These are phyloP conservation scores for Sporothrix brunneoviolacea DNA, from an alignment of 2,329 filamentous ascomycete genomes.

Conservation along the genomic window DNA sequence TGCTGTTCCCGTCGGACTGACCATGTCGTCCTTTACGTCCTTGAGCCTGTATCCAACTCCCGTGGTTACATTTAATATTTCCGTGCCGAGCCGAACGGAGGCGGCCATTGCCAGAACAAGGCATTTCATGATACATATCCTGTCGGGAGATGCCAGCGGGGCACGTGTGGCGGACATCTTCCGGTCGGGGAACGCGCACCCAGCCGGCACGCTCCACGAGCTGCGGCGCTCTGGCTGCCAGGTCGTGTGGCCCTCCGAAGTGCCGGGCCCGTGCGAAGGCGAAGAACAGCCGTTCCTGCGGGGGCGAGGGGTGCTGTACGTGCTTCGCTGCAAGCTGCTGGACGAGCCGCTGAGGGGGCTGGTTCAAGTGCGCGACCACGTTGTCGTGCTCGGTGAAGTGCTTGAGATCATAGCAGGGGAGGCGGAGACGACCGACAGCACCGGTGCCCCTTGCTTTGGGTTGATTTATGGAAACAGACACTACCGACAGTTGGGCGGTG, in stretches of 20 bases:
- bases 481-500: conserved; percentile 37
- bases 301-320: conserved; percentile 47
- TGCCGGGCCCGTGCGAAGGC: conserved; percentile 25
- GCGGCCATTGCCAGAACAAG: conserved; percentile 40
- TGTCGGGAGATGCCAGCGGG: conserved; percentile 40
- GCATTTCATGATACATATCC: conserved; percentile 49
- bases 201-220: conserved; percentile 3
- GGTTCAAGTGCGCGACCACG: conserved; percentile 44
- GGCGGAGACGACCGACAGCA: conserved; percentile 18
- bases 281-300: conserved; percentile 29
- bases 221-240: conserved; percentile 30
- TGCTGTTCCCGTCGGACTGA: conserved; percentile 42
- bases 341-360: conserved; percentile 34
- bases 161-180: conserved; percentile 47
- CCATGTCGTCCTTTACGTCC: conserved; percentile 54
- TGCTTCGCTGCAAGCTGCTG: conserved; percentile 30
- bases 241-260: conserved; percentile 15
- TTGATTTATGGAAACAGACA: conserved; percentile 43
- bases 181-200: conserved; percentile 39
- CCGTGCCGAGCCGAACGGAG: conserved; percentile 48
- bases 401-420: conserved; percentile 34
- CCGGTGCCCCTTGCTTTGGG: conserved; percentile 30
- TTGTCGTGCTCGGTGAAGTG: conserved; percentile 47
- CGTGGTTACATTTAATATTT: conserved; percentile 51
- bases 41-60: conserved; percentile 46